A percentile compares a stretch with the other conserved stretches of the same genome.
phyloP scores from a whole-genome alignment of 108 stramenopile species.

The Nannochloropsis granulata region DNA sequence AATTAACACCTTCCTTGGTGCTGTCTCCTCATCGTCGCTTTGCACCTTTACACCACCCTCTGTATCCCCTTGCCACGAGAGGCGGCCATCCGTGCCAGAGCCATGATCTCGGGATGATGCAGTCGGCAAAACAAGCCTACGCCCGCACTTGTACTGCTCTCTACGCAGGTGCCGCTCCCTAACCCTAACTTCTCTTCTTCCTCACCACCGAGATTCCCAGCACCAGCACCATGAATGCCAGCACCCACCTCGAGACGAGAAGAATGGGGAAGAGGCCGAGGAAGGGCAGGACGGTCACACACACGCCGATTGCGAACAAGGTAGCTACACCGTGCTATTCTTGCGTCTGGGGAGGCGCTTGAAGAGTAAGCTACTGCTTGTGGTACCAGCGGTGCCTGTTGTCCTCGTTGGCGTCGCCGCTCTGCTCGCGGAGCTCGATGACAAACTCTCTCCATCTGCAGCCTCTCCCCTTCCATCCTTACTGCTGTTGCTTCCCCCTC shows the following conservation, averaged over 20 bases:
- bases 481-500: too few species aligned
- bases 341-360: neutral
- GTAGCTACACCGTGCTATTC: neutral
- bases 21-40: neutral
- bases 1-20: neutral
- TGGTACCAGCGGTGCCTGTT: neutral
- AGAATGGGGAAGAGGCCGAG: neutral
- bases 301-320: neutral
- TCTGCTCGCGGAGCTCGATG: neutral
- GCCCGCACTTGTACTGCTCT: neutral
- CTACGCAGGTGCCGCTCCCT: neutral
- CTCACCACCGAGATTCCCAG: neutral
- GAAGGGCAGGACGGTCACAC: neutral
- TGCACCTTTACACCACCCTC: neutral
- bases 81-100: neutral
- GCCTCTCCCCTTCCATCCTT: neutral
- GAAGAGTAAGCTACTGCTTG: neutral
- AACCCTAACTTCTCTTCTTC: neutral
- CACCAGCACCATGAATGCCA: neutral
- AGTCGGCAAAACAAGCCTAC: neutral
- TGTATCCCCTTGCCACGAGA: neutral
- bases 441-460: neutral
- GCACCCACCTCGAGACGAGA: neutral
- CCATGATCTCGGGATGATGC: neutral
- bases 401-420: neutral